Evolutionary conservation across 106 monocot species (phyloP).

Genomic region (Dendrobium nobile): DNA sequence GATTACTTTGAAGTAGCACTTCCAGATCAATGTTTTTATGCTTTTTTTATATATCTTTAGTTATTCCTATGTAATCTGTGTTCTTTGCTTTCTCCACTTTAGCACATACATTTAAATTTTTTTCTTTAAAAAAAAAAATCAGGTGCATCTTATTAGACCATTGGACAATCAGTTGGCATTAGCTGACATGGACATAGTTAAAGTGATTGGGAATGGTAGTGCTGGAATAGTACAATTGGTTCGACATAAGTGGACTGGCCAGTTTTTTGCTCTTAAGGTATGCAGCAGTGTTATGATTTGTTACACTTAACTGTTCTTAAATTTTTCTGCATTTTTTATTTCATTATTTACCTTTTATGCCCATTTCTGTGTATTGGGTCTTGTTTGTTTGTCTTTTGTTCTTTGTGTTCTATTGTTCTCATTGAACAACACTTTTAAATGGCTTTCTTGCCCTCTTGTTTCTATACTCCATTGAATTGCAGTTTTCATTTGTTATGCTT

Average conservation of each 20-base stretch:
- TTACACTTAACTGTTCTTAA: neutral
- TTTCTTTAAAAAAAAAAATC: neutral
- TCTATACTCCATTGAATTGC: neutral
- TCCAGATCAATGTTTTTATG: too few relatives aligned
- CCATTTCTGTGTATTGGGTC: neutral
- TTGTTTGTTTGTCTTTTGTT: neutral
- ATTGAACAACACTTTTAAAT: neutral
- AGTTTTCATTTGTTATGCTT: neutral
- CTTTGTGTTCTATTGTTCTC: neutral
- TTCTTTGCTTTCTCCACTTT: too few relatives aligned
- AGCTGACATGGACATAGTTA: conserved; percentile 66
- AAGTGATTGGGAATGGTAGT: conserved; percentile 81
- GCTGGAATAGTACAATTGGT: conserved; percentile 78
- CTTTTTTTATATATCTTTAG: too few relatives aligned
- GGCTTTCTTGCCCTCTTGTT: neutral
- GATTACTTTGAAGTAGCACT: too few relatives aligned
- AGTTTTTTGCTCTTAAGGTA: conserved; percentile 97
- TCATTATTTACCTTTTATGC: neutral
- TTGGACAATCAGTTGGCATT: conserved; percentile 55
- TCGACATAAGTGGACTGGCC: conserved; percentile 86
- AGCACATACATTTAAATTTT: neutral
- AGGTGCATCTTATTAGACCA: conserved; percentile 55
- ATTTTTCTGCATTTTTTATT: neutral
- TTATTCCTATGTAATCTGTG: too few relatives aligned
- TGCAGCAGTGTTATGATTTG: neutral